Evolutionary conservation across 257 asterid species (phyloP), one percentile per base, ranked within the genome.

Genomic region (Solanum rostratum): DNA sequence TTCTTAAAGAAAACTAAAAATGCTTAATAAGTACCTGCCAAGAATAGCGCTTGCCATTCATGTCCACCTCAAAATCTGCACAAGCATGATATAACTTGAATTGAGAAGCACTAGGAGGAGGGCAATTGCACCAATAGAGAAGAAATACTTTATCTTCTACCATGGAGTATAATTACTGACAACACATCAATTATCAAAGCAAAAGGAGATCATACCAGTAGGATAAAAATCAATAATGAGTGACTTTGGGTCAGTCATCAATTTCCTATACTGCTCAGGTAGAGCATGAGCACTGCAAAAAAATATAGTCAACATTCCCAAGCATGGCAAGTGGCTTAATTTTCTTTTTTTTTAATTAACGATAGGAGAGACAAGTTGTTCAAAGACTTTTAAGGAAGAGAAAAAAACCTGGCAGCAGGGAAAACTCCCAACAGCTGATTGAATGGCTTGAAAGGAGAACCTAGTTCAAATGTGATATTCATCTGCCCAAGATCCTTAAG

Each of bases 361-460:
- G 20, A 57, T 52, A 37, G 53, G 71, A 22, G 41, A 33, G 22
- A 14, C 22, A 15, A 29, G 19, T 37, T 22, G 13, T 55, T 50
- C 54, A 76, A 18, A 37, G 29, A 70, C 33, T 8, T 50, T 10
- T 18, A 43, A 76, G 20, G 10, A 43, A 55, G 14, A 52, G 69
- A 52, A 45, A 3, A 27, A 78, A 59, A 93, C 97, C 97, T 93
- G 82, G 84, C 62, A 0, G 95, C 93, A 12, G 96, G 97, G 55
- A 94, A 93, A 22, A 92, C 95, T 4, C 87, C 95, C 95, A 94
- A 84, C 2, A 94, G 91, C 79, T 94, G 97, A 57, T 92, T 94
- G 55, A 91, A 91, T 0, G 97, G 94, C 79, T 89, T 87, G 70
- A 94, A 90, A 8, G 97, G 97, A 1, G 63, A 46, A 54, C 93